These are phyloP conservation scores for Globisporangium irregulare DNA, from an alignment of 352 stramenopile genomes.

Conservation along the genomic window DNA sequence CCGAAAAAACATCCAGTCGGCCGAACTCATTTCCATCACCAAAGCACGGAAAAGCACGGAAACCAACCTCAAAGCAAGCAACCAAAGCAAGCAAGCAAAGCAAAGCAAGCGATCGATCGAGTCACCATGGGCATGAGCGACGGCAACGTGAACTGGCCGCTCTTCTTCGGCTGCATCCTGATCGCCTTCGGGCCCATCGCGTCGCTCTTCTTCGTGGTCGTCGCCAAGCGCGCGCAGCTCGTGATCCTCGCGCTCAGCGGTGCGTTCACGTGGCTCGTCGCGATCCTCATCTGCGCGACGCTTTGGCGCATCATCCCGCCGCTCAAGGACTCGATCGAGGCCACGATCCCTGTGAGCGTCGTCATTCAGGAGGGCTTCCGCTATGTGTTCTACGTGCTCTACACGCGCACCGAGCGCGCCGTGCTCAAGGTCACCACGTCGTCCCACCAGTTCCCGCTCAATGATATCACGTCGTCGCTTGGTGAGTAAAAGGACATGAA, in stretches of 20 bases:
- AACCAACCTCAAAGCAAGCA: neutral
- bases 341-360: slow-evolving; percentile 68
- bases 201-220: slow-evolving; percentile 75
- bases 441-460: slow-evolving; percentile 77
- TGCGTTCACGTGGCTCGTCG: slow-evolving; percentile 81
- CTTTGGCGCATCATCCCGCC: slow-evolving; percentile 75
- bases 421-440: slow-evolving; percentile 77
- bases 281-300: slow-evolving; percentile 72
- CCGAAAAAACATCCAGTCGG: neutral
- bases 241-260: slow-evolving; percentile 79
- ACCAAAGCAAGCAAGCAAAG: neutral
- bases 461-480: slow-evolving; percentile 80
- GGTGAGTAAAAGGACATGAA: slow-evolving; percentile 21
- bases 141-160: slow-evolving; percentile 76
- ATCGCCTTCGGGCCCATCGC: slow-evolving; percentile 70
- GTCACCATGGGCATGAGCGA: slow-evolving; percentile 63
- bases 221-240: slow-evolving; percentile 79
- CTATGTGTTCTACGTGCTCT: slow-evolving; percentile 69
- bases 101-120: neutral
- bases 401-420: slow-evolving; percentile 67
- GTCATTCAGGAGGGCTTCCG: slow-evolving; percentile 73
- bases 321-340: slow-evolving; percentile 68
- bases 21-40: neutral
- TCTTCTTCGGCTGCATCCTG: slow-evolving; percentile 83
- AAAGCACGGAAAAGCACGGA: neutral